These are phyloP conservation scores for Ceratobasidium sp. DNA, from an alignment of 1,284 basidiomycete genomes.

Conservation along the genomic window DNA sequence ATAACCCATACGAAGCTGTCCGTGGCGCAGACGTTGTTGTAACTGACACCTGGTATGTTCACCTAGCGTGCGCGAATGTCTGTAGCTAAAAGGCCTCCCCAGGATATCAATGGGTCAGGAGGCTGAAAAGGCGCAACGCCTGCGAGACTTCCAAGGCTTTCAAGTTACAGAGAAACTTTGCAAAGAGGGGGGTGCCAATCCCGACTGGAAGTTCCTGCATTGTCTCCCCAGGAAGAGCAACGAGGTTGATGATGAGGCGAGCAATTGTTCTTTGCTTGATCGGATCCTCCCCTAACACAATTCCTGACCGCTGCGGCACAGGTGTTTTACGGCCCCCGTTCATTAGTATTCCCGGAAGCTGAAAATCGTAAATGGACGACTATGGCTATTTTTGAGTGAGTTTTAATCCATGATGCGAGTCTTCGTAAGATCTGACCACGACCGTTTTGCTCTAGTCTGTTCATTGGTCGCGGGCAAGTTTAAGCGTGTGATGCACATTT, in stretches of 20 bases:
- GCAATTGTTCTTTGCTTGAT: slow-evolving; percentile 48
- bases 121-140: slow-evolving; percentile 88
- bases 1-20: slow-evolving; percentile 87
- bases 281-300: slow-evolving; percentile 2
- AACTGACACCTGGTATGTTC: slow-evolving; percentile 91
- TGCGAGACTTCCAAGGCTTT: slow-evolving; percentile 90
- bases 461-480: slow-evolving; percentile 33
- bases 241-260: slow-evolving; percentile 93
- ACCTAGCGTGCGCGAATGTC: not conserved
- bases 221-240: slow-evolving; percentile 93
- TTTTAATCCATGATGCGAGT: slow-evolving; percentile 47
- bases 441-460: slow-evolving; percentile 29
- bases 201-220: slow-evolving; percentile 95
- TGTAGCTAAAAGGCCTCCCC: slow-evolving; percentile 15
- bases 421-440: slow-evolving; percentile 16
- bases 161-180: slow-evolving; percentile 93
- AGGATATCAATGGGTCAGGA: slow-evolving; percentile 99
- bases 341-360: slow-evolving; percentile 77
- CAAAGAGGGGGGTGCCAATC: slow-evolving; percentile 80
- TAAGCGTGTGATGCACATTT: slow-evolving; percentile 27
- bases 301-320: slow-evolving; percentile 49
- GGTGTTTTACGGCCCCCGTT: slow-evolving; percentile 82
- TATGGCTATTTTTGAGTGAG: slow-evolving; percentile 87
- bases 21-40: slow-evolving; percentile 91
- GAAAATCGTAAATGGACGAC: slow-evolving; percentile 96